A percentile compares a stretch with the other conserved stretches of the same genome.
Conservation (phyloP, 2,329 filamentous ascomycete genomes). For the Colletotrichum viniferum region DNA sequence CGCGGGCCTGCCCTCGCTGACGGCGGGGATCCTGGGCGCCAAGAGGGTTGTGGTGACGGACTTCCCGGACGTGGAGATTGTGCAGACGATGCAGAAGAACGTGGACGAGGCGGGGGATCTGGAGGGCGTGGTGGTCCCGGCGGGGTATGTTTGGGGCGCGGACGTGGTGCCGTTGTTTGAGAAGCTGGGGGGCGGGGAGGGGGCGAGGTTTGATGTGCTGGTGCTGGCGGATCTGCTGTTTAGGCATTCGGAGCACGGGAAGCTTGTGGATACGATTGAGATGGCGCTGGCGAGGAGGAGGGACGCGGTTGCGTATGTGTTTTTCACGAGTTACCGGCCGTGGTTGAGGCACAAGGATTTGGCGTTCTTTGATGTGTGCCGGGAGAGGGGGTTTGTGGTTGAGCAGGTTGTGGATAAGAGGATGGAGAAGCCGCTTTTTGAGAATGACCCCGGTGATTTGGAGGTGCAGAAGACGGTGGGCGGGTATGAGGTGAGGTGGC, state of each 20-base stretch:
- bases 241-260: constrained; percentile 85
- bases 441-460: constrained; percentile 85
- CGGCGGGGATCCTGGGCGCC: constrained; percentile 77
- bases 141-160: constrained; percentile 86
- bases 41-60: constrained; percentile 79
- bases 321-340: constrained; percentile 93
- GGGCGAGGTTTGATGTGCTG: constrained; percentile 73
- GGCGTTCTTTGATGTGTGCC: constrained; percentile 81
- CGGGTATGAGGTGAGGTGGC: constrained; percentile 76
- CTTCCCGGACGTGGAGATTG: constrained; percentile 84
- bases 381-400: constrained; percentile 73
- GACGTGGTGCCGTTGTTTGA: constrained; percentile 62
- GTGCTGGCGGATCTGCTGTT: constrained; percentile 91
- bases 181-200: constrained; percentile 45
- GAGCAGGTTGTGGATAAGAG: constrained; percentile 81
- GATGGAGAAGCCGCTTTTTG: constrained; percentile 88
- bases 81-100: constrained; percentile 80
- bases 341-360: constrained; percentile 88
- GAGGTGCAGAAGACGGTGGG: constrained; percentile 81
- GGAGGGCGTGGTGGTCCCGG: constrained; percentile 51
- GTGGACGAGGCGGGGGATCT: constrained; percentile 55
- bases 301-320: constrained; percentile 75
- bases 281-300: constrained; percentile 63
- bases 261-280: constrained; percentile 75
- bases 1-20: constrained; percentile 81